These are phyloP conservation scores for Phytophthora meadii DNA, from an alignment of 352 stramenopile genomes.

Conservation along the genomic window DNA sequence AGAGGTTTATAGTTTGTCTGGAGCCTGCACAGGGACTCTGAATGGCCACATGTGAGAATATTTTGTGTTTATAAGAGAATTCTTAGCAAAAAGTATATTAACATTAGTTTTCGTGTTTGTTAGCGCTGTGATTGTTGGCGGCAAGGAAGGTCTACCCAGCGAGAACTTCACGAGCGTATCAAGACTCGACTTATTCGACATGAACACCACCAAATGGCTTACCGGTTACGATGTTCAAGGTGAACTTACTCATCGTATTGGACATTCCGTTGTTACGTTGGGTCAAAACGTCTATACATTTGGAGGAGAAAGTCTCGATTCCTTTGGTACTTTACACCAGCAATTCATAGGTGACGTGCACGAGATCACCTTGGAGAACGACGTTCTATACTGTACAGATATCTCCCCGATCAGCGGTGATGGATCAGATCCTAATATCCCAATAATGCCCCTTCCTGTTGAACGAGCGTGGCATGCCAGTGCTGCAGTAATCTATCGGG, in stretches of 20 bases:
- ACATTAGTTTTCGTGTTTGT: background rate
- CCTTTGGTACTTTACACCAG: conserved; percentile 1
- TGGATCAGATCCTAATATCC: conserved; percentile 18
- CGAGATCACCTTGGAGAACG: conserved; percentile 49
- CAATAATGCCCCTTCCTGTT: conserved; percentile 8
- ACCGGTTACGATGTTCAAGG: conserved; percentile 67
- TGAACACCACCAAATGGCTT: conserved; percentile 54
- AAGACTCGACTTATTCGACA: conserved; percentile 70
- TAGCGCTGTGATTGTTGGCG: conserved; percentile 69
- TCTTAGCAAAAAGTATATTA: background rate
- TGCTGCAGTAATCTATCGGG: conserved; percentile 26
- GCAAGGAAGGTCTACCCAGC: conserved; percentile 42
- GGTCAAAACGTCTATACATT: conserved; percentile 55
- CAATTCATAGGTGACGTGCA: conserved; percentile 46
- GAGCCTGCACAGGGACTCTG: conserved; percentile 35
- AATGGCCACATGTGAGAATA: conserved; percentile 56
- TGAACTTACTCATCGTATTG: conserved; percentile 54
- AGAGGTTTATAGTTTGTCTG: conserved; percentile 33
- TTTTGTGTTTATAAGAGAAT: background rate
- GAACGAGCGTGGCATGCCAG: conserved; percentile 59
- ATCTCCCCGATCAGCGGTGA: conserved; percentile 31
- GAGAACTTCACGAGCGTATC: conserved; percentile 34
- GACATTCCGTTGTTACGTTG: conserved; percentile 57
- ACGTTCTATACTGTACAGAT: conserved; percentile 47
- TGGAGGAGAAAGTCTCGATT: conserved; percentile 53